Percentiles rank a stretch among this genome's conserved stretches.
Evolutionary conservation across 2,329 filamentous ascomycete species (phyloP).

Genomic region (Didymosphaeria variabile): DNA sequence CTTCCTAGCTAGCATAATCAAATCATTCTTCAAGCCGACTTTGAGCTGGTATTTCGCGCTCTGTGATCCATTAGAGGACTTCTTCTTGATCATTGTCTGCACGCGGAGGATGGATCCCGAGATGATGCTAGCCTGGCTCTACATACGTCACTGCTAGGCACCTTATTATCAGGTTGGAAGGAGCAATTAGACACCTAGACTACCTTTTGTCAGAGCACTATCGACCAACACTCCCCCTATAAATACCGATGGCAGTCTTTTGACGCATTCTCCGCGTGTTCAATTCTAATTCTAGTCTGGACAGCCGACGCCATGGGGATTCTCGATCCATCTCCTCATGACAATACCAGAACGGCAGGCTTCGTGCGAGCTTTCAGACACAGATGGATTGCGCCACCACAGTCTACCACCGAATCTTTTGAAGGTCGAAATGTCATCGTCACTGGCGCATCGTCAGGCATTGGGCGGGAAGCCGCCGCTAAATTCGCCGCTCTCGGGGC

Average conservation of each 20-base stretch:
- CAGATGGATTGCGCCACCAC: slow-evolving; percentile 48
- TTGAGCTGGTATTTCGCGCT: neutral
- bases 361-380: slow-evolving; percentile 38
- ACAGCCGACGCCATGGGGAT: neutral
- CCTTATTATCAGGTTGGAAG: neutral
- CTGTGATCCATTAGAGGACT: neutral
- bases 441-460: slow-evolving; percentile 53
- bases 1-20: neutral
- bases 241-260: neutral
- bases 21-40: neutral
- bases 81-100: neutral
- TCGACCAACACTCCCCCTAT: neutral
- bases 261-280: neutral
- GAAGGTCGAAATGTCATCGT: slow-evolving; percentile 56
- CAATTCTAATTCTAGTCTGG: neutral
- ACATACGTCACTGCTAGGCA: neutral
- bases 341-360: slow-evolving; percentile 28
- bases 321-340: neutral
- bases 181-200: neutral
- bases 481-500: slow-evolving; percentile 50
- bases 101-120: neutral
- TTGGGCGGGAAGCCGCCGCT: slow-evolving; percentile 49
- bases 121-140: neutral
- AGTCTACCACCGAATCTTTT: slow-evolving; percentile 44
- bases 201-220: neutral